Percentiles rank a stretch among this genome's conserved stretches.
Conservation (phyloP, 495 filamentous ascomycete species). For the Elasticomyces elasticus region DNA sequence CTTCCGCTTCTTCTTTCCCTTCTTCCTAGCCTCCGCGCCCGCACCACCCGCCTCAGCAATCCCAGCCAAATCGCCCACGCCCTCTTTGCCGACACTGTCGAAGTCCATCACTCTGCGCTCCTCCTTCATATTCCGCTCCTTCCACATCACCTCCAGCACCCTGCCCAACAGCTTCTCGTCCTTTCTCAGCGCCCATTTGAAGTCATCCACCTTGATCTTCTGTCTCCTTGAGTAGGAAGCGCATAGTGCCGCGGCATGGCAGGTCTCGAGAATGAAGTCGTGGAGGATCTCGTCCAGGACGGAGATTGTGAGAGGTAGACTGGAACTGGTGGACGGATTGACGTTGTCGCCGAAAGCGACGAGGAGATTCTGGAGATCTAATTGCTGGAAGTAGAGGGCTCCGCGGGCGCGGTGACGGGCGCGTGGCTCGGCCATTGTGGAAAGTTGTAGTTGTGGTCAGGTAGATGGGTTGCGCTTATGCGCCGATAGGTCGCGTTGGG, state of each 20-base stretch:
- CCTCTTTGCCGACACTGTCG: constrained; percentile 32
- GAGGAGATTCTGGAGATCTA: constrained; percentile 46
- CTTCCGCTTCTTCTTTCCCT: constrained; percentile 8
- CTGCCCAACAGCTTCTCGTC: constrained; percentile 80
- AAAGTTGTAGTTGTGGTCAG: constrained; percentile 1
- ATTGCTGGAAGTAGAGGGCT: constrained; percentile 42
- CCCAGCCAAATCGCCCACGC: constrained; percentile 32
- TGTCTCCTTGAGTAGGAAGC: constrained; percentile 75
- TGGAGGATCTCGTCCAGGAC: constrained; percentile 90
- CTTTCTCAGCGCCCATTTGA: constrained; percentile 79
- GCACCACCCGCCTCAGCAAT: constrained; percentile 13
- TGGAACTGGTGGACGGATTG: constrained; percentile 52
- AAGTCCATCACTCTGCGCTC: constrained; percentile 61
- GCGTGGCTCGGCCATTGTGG: constrained; percentile 33
- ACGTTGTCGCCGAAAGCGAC: constrained; percentile 72
- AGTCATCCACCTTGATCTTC: constrained; percentile 97
- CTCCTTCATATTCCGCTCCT: constrained; percentile 68
- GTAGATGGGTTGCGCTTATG: neutral
- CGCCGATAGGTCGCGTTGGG: too few relatives aligned
- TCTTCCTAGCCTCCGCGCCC: constrained; percentile 12
- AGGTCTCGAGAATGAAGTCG: constrained; percentile 68
- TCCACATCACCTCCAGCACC: constrained; percentile 75
- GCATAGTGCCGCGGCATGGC: constrained; percentile 73
- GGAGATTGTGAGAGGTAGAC: constrained; percentile 66
- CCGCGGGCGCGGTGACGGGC: constrained; percentile 62